Base-by-base conservation (phyloP, 2,329 filamentous ascomycete species). In the Neofusicoccum umdonicola region DNA sequence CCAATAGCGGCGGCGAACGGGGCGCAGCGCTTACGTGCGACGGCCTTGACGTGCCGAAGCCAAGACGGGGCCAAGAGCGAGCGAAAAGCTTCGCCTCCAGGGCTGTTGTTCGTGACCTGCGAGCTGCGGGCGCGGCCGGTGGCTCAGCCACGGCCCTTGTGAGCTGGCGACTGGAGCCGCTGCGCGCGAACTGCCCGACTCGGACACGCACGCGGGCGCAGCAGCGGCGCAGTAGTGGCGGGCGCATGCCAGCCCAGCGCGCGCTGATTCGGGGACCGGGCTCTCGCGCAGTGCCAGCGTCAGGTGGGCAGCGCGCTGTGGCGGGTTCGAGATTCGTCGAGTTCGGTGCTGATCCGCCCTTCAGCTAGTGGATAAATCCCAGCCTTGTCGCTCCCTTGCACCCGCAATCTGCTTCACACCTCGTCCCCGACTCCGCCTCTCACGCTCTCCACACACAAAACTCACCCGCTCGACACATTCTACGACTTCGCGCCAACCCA, bases 301-400 rank as follows among this genome's bases (percentile, higher is more conserved):
- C 56, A 60, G 56, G 56, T 60, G 56, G 11, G 22, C 51, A 11
- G 51, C 52, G 35, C 22, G 22, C 54, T 58, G 54, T 58, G 54
- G 56, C 56, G 41, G 56, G 41, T 60, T 60, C 56, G 56, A 60
- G 56, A 60, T 47, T 22, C 56, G 56, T 45, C 44, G 56, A 60
- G 56, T 27, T 45, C 17, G 56, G 39, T 37, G 42, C 56, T 60
- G 56, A 60, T 60, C 56, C 27, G 56, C 42, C 56, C 56, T 27
- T 13, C 56, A 22, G 56, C 56, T 60, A 60, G 56, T 60, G 56
- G 56, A 60, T 60, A 60, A 60, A 60, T 60, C 41, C 9, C 56
- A 60, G 56, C 56, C 56, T 60, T 60, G 56, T 60, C 56, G 56
- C 56, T 47, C 42, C 41, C 56, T 47, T 47, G 41, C 56, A 22